Base-by-base conservation (phyloP, 176 grass and related monocot genomes). In the Saccharum officinarum region DNA sequence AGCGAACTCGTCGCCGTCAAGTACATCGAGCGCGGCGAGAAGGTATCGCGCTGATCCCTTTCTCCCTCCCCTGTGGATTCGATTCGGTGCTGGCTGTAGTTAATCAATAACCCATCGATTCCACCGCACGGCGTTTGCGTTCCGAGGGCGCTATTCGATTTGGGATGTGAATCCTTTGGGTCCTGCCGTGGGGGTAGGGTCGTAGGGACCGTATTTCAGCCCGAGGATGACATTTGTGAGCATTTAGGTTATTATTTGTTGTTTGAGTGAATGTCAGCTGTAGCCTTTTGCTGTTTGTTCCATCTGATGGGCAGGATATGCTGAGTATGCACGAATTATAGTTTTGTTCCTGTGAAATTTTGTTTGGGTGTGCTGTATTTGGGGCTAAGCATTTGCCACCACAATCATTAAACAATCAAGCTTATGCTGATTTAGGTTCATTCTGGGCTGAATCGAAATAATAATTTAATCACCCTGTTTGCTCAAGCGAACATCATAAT, bases 21-120 rank as follows among this genome's bases (percentile, higher is more conserved):
- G 87, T 97, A 97, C 76, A 97, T 97, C 76, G 94, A 97, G 86
- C 90, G 94, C 60, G 94, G 94, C 20, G 94, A 97, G 84, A 97
- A 97, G 92, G 94, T 97, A 79, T 11, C 3, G 46, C 25, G 1
- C 77, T 64, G 77, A 28, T 40, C 22, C 72, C 22, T 2, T 59
- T 76, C 73, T 28, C 37, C 28, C 28, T 23, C 12, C 6, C 18
- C 36, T 66, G 1, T 46, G 28, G 55, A 36, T 57, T 65, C 72
- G 73, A 78, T 72, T 66, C 3, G 42, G 66, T 54, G 30, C 54
- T 62, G 41, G 22, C 71, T 78, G 73, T 50, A 44, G 47, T 77
- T 82, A 79, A 73, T 44, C 22, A 20, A 44, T 33, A 25, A 10
- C 42, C 28, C 14, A 31, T 74, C 84, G 49, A 38, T 79, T 87